Evolutionary conservation across 495 filamentous ascomycete species (phyloP).

Genomic region (Xylaria palmicola): DNA sequence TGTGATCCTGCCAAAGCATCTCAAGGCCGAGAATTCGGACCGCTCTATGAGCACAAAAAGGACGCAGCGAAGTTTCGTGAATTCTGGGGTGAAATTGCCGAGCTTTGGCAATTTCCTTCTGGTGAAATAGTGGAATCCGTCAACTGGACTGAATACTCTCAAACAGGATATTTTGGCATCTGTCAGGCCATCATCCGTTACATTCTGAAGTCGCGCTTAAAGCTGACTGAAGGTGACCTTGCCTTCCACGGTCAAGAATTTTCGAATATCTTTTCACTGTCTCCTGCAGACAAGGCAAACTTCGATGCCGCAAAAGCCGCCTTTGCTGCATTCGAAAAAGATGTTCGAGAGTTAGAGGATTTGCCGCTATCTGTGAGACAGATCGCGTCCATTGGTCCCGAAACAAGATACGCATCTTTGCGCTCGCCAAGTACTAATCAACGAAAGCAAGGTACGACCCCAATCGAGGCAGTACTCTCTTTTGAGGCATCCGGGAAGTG

Average conservation of each 20-base stretch:
- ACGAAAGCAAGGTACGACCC: constrained; percentile 34
- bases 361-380: constrained; percentile 80
- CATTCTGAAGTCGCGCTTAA: constrained; percentile 62
- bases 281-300: constrained; percentile 39
- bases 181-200: constrained; percentile 77
- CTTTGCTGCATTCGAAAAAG: constrained; percentile 69
- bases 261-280: constrained; percentile 51
- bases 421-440: constrained; percentile 44
- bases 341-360: constrained; percentile 70
- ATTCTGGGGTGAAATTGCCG: constrained; percentile 75
- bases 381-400: constrained; percentile 65
- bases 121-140: constrained; percentile 75
- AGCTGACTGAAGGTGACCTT: constrained; percentile 51
- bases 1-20: constrained; percentile 68
- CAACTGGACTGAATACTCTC: constrained; percentile 69
- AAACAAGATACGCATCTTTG: constrained; percentile 71
- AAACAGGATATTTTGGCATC: constrained; percentile 53
- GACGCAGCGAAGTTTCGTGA: constrained; percentile 65
- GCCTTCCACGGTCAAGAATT: constrained; percentile 63
- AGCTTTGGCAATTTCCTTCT: constrained; percentile 72
- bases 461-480: constrained; percentile 70
- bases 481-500: constrained; percentile 93
- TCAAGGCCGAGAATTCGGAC: constrained; percentile 81
- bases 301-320: constrained; percentile 57
- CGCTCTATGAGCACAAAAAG: constrained; percentile 73